Conservation (phyloP, 441 rosid species). For the Rhodomyrtus psidioides region DNA sequence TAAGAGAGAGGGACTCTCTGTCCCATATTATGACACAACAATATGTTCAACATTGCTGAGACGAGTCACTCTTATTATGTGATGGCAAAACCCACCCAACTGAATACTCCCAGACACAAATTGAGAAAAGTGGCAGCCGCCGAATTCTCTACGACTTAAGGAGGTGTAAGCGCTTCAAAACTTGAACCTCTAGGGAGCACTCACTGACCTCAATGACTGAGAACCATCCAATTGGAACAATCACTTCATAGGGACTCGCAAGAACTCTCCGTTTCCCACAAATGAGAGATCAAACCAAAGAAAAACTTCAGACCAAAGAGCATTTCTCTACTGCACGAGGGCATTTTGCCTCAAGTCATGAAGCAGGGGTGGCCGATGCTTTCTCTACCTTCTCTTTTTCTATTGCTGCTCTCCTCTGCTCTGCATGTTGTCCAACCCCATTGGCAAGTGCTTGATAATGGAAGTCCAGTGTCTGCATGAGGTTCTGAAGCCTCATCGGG, state of each 20-base stretch:
- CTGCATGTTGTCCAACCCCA: conserved; percentile 91
- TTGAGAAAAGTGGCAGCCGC: conserved; percentile 1
- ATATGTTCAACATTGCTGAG: background rate
- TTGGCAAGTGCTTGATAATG: conserved; percentile 85
- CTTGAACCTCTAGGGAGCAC: background rate
- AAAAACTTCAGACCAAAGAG: conserved; percentile 1
- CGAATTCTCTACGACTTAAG: background rate
- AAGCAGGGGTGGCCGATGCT: conserved; percentile 40
- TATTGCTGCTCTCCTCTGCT: conserved; percentile 77
- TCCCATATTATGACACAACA: conserved; percentile 1
- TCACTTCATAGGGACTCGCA: background rate
- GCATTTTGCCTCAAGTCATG: conserved; percentile 14
- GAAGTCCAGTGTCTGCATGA: conserved; percentile 68
- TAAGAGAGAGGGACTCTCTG: background rate
- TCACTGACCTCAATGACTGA: conserved; percentile 1
- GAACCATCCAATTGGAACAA: conserved; percentile 15
- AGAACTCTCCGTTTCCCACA: conserved; percentile 5
- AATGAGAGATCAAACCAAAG: conserved; percentile 12
- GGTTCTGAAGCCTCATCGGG: conserved; percentile 64
- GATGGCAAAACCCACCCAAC: background rate
- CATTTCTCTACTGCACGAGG: background rate
- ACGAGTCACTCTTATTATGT: background rate
- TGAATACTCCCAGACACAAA: background rate
- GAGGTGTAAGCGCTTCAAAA: conserved; percentile 5
- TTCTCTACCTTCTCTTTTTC: conserved; percentile 76